phyloP scores from a whole-genome alignment of 495 filamentous ascomycete genomes.

The Polyplosphaeria fusca region DNA sequence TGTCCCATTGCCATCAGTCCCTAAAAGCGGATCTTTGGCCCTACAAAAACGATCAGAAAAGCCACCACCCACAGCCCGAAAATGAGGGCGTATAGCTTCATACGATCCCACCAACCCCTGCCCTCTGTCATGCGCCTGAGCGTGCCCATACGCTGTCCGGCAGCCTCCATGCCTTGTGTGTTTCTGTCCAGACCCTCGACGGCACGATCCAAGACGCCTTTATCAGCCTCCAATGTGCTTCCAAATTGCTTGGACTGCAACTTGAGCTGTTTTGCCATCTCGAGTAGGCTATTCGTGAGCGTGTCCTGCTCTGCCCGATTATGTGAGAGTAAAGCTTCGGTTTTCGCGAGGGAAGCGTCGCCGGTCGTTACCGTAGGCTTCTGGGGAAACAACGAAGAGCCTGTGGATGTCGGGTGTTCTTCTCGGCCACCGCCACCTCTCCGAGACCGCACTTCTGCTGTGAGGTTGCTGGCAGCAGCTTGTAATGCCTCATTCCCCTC shows the following conservation, averaged over 20 bases:
- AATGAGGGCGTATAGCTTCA: constrained; percentile 81
- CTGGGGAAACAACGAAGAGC: constrained; percentile 33
- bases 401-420: constrained; percentile 29
- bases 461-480: constrained; percentile 26
- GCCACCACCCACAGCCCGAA: constrained; percentile 72
- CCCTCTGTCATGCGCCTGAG: constrained; percentile 76
- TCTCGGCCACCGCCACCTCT: constrained; percentile 1
- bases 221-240: constrained; percentile 66
- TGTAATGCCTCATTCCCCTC: constrained; percentile 25
- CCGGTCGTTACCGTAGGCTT: constrained; percentile 29
- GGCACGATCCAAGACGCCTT: constrained; percentile 63
- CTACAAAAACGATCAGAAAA: constrained; percentile 70
- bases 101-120: constrained; percentile 78
- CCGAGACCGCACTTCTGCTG: constrained; percentile 38
- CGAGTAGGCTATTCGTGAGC: constrained; percentile 75
- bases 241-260: constrained; percentile 67
- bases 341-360: constrained; percentile 41
- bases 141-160: constrained; percentile 69
- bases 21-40: constrained; percentile 83
- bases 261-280: constrained; percentile 76
- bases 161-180: constrained; percentile 66
- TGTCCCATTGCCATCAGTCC: no score
- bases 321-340: constrained; percentile 67
- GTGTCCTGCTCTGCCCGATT: constrained; percentile 78
- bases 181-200: constrained; percentile 73